Conservation (phyloP, 441 rosid genomes). For the Adansonia rubrostipa region DNA sequence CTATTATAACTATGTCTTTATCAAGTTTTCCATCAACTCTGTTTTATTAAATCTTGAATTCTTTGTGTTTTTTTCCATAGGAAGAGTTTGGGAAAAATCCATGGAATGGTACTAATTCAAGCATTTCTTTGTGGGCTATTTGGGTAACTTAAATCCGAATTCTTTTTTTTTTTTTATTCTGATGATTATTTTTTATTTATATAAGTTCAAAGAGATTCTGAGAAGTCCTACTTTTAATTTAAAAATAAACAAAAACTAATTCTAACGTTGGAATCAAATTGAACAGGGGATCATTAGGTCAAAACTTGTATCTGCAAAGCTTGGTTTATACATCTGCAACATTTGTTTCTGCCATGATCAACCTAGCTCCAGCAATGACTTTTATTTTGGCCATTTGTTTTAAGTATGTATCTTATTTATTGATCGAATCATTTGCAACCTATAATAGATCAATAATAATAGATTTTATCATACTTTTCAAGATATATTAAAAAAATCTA, state of each 20-base stretch:
- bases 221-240: not conserved
- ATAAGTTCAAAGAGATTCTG: not conserved
- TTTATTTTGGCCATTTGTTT: slow-evolving; percentile 38
- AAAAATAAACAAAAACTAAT: not conserved
- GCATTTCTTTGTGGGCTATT: slow-evolving; percentile 36
- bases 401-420: not conserved
- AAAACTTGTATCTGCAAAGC: slow-evolving; percentile 37
- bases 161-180: not conserved
- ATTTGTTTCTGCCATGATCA: slow-evolving; percentile 38
- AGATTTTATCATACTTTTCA: not conserved
- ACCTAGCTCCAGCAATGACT: slow-evolving; percentile 43
- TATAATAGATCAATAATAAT: not conserved
- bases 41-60: not conserved
- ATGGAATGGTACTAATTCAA: slow-evolving; percentile 27
- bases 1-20: too few species aligned
- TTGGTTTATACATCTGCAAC: slow-evolving; percentile 39
- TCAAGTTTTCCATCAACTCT: not conserved
- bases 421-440: not conserved
- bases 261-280: not conserved
- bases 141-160: slow-evolving; percentile 25
- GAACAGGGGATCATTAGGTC: slow-evolving; percentile 39
- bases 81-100: slow-evolving; percentile 28
- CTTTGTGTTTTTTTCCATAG: not conserved
- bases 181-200: not conserved
- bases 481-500: not conserved